phyloP scores from a whole-genome alignment of 2,329 filamentous ascomycete genomes.

The Curvularia sp. region DNA sequence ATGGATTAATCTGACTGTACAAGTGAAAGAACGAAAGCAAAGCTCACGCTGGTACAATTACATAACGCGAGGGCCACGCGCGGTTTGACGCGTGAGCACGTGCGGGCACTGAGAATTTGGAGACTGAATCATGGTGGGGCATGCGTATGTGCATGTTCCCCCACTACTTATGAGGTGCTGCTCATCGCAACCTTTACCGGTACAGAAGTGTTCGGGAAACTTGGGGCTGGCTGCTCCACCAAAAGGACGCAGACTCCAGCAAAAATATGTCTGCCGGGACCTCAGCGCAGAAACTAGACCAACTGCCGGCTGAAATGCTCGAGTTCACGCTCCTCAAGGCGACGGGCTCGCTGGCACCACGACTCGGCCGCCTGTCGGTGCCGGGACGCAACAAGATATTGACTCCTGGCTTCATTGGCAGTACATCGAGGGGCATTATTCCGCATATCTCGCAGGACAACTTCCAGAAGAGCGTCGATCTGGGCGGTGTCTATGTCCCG shows the following conservation, averaged over 20 bases:
- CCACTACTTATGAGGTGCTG: slow-evolving; percentile 13
- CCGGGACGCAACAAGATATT: slow-evolving; percentile 70
- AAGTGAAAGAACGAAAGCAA: background rate
- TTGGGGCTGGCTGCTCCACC: background rate
- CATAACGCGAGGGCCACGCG: background rate
- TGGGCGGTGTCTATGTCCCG: slow-evolving; percentile 78
- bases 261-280: slow-evolving; percentile 20
- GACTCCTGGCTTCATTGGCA: slow-evolving; percentile 82
- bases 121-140: slow-evolving; percentile 6
- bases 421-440: slow-evolving; percentile 82
- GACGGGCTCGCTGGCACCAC: slow-evolving; percentile 57
- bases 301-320: slow-evolving; percentile 53
- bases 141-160: slow-evolving; percentile 1
- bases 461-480: slow-evolving; percentile 67
- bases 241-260: background rate
- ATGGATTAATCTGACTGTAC: background rate
- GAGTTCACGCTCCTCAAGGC: slow-evolving; percentile 55
- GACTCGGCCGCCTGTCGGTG: slow-evolving; percentile 72
- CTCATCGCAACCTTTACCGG: background rate
- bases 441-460: slow-evolving; percentile 92
- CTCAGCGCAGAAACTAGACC: slow-evolving; percentile 22
- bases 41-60: background rate
- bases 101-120: slow-evolving; percentile 18
- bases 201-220: background rate
- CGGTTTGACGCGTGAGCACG: slow-evolving; percentile 21